Evolutionary conservation across 1,284 basidiomycete species (phyloP).

Genomic region (Gymnopus androsaceus): DNA sequence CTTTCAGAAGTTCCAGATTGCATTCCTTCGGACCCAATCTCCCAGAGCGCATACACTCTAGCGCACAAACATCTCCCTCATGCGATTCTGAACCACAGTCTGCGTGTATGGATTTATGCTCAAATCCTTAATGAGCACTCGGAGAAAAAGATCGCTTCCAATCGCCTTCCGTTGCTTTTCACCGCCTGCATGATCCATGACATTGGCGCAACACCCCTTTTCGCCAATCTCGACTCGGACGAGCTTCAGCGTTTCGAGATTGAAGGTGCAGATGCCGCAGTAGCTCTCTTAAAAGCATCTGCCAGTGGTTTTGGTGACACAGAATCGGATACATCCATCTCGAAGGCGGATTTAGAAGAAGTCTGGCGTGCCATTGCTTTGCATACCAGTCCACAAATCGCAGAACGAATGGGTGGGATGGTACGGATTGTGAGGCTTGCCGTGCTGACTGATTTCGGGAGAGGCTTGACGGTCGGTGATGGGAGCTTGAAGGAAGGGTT

Average conservation of each 20-base stretch:
- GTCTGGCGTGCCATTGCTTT: slow-evolving; percentile 10
- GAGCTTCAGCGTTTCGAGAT: slow-evolving; percentile 8
- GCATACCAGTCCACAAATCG: slow-evolving; percentile 4
- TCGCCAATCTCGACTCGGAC: neutral
- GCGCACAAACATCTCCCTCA: neutral
- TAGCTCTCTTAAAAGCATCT: neutral
- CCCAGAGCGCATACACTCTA: neutral
- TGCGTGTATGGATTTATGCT: slow-evolving; percentile 3
- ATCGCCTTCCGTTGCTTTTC: neutral
- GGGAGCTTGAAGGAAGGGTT: neutral
- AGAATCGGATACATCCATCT: neutral
- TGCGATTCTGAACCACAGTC: slow-evolving; percentile 1
- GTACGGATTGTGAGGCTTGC: slow-evolving; percentile 1
- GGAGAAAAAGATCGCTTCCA: neutral
- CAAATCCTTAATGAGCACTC: neutral
- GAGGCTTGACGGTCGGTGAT: neutral
- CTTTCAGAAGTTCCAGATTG: too few relatives aligned
- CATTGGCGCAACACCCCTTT: neutral
- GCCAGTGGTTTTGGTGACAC: neutral
- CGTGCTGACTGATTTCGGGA: slow-evolving; percentile 5
- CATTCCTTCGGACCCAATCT: neutral
- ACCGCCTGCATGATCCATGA: slow-evolving; percentile 10
- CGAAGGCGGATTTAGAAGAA: neutral
- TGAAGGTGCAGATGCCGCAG: slow-evolving; percentile 9
- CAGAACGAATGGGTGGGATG: slow-evolving; percentile 8